Percentiles rank a stretch among this genome's conserved stretches.
phyloP scores from a whole-genome alignment of 805 yeast genomes.

The Torulaspora maleeae region DNA sequence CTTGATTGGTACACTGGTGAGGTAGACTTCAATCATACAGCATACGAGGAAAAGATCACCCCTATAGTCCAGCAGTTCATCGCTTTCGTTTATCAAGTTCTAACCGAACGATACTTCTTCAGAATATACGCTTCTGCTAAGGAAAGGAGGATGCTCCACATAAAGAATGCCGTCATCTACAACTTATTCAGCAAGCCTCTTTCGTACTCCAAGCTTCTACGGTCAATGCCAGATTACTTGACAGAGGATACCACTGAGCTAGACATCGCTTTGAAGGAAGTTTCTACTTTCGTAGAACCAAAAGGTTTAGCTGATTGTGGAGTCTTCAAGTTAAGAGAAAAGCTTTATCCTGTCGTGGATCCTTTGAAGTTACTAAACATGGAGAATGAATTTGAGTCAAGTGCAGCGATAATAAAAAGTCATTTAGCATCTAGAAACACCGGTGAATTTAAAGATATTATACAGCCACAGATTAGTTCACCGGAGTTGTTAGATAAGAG shows the following conservation, averaged over 20 bases:
- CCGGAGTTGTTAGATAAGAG: slow-evolving; percentile 25
- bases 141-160: slow-evolving; percentile 31
- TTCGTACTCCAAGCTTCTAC: slow-evolving; percentile 48
- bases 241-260: slow-evolving; percentile 38
- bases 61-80: slow-evolving; percentile 77
- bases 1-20: slow-evolving; percentile 44
- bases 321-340: slow-evolving; percentile 52
- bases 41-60: slow-evolving; percentile 44
- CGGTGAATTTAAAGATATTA: slow-evolving; percentile 41
- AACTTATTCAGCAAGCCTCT: slow-evolving; percentile 48
- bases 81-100: slow-evolving; percentile 59
- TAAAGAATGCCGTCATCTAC: slow-evolving; percentile 46
- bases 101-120: slow-evolving; percentile 66
- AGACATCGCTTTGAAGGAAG: slow-evolving; percentile 51
- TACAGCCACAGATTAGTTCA: slow-evolving; percentile 43
- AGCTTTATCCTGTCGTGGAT: slow-evolving; percentile 46
- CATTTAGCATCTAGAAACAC: slow-evolving; percentile 40
- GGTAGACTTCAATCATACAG: slow-evolving; percentile 38
- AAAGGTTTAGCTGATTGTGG: slow-evolving; percentile 65
- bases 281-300: slow-evolving; percentile 60
- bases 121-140: slow-evolving; percentile 38
- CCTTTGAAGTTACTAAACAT: slow-evolving; percentile 48
- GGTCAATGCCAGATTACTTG: slow-evolving; percentile 34
- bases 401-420: slow-evolving; percentile 45
- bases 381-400: slow-evolving; percentile 49